Evolutionary conservation across 2,329 filamentous ascomycete species (phyloP).

Genomic region (Arthrinium phaeospermum): DNA sequence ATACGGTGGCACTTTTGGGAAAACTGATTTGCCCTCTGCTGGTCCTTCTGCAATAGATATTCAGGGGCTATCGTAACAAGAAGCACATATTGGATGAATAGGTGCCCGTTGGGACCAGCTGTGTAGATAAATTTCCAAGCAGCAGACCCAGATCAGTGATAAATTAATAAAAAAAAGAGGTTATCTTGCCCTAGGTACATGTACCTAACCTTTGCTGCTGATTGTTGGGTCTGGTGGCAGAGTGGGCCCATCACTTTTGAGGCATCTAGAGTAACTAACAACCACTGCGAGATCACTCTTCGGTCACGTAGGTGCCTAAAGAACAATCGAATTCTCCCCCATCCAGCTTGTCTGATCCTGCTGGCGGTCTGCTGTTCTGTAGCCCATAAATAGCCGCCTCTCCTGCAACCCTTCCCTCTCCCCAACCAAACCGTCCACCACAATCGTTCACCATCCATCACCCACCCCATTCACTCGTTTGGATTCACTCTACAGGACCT

Average conservation of each 20-base stretch:
- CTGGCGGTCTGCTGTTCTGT: neutral
- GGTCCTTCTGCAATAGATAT: neutral
- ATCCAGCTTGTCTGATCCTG: neutral
- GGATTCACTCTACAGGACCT: neutral
- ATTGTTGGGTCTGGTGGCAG: neutral
- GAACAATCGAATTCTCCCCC: neutral
- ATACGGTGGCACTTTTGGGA: neutral
- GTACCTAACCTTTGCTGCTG: neutral
- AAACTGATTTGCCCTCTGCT: neutral
- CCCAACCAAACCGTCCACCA: neutral
- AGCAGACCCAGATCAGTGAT: neutral
- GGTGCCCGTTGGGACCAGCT: neutral
- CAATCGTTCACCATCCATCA: neutral
- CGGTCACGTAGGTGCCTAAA: neutral
- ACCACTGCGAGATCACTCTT: neutral
- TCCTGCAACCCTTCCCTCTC: neutral
- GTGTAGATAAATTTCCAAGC: neutral
- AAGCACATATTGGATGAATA: neutral
- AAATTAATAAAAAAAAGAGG: neutral
- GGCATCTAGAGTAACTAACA: neutral
- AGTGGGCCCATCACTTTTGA: neutral
- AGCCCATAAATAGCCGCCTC: neutral
- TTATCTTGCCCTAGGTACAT: neutral
- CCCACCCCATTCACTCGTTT: slow-evolving; percentile 15
- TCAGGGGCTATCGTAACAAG: neutral